These are phyloP conservation scores for Arthroderma sp. DNA, from an alignment of 2,329 filamentous ascomycete genomes.

Conservation along the genomic window DNA sequence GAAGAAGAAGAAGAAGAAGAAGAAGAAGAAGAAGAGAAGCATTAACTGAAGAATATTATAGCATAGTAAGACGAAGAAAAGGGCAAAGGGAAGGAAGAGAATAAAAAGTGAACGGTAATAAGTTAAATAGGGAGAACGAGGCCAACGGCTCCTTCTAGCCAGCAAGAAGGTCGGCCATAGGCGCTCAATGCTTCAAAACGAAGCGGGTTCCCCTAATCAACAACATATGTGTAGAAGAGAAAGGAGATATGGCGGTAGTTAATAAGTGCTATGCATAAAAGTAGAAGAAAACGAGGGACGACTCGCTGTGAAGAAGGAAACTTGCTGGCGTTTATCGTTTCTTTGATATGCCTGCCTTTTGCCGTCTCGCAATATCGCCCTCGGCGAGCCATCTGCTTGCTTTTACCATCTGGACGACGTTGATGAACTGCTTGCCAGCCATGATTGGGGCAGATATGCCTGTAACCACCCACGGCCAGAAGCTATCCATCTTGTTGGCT, in stretches of 20 bases:
- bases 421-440: constrained; percentile 84
- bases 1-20: background rate
- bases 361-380: constrained; percentile 62
- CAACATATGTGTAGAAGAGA: too few relatives aligned
- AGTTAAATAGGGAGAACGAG: background rate
- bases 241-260: too few relatives aligned
- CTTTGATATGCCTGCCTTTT: constrained; percentile 28
- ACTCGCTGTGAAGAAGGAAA: too few relatives aligned
- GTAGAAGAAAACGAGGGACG: too few relatives aligned
- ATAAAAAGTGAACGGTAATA: background rate
- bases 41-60: background rate
- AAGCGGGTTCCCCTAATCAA: too few relatives aligned
- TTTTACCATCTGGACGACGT: constrained; percentile 85
- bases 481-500: constrained; percentile 82
- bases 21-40: background rate
- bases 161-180: too few relatives aligned
- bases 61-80: background rate
- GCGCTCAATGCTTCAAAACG: too few relatives aligned
- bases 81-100: background rate
- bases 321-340: constrained; percentile 13
- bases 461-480: constrained; percentile 66
- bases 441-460: constrained; percentile 74
- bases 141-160: too few relatives aligned
- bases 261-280: too few relatives aligned
- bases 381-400: constrained; percentile 86